Conservation (phyloP, 164 flowering plant genomes). For the Aristolochia contorta region DNA sequence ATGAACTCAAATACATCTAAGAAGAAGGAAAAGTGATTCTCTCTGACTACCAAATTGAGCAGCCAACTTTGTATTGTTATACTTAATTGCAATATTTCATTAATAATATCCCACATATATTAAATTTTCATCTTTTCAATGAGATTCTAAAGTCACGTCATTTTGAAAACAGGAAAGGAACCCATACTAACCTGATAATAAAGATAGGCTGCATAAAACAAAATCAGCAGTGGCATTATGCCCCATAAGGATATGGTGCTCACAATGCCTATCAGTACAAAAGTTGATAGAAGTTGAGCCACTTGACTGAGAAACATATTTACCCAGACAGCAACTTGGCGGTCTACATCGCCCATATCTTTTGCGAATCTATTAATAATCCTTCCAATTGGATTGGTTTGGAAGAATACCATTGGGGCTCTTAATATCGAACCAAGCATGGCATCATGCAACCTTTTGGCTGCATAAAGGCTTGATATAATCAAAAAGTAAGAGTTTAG, state of each 20-base stretch:
- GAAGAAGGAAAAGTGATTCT: no score
- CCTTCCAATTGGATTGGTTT: conserved; percentile 93
- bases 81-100: no score
- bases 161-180: no score
- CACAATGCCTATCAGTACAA: conserved; percentile 85
- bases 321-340: conserved; percentile 66
- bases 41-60: no score
- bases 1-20: no score
- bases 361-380: conserved; percentile 95
- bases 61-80: no score
- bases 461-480: conserved; percentile 85
- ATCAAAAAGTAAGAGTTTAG: conserved; percentile 92
- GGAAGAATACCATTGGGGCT: conserved; percentile 98
- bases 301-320: conserved; percentile 82
- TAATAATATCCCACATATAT: no score
- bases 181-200: conserved; percentile 68
- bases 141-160: no score
- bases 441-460: conserved; percentile 81
- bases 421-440: conserved; percentile 83
- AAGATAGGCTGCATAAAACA: conserved; percentile 85
- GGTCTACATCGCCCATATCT: conserved; percentile 92
- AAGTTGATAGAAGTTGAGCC: conserved; percentile 86
- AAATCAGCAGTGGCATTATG: conserved; percentile 85
- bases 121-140: no score
- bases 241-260: conserved; percentile 98